phyloP scores from a whole-genome alignment of 139 green algal species.

The Chlorella sp. region DNA sequence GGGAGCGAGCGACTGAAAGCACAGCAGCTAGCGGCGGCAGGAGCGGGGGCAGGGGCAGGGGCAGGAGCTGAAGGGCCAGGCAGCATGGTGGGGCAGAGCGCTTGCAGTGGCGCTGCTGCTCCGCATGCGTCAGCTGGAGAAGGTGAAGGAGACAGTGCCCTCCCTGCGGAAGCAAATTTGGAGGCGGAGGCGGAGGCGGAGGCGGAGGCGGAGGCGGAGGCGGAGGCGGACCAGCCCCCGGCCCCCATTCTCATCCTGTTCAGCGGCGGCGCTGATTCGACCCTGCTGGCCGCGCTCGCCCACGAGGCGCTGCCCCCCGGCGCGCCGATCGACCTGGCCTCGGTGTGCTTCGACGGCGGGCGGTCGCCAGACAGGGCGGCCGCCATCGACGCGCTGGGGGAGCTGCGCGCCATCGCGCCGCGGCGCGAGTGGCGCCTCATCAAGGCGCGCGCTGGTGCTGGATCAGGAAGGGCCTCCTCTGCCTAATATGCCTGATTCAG shows the following conservation, averaged over 20 bases:
- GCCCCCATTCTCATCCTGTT: constrained; percentile 84
- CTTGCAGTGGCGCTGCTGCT: neutral
- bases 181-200: neutral
- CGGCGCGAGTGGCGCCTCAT: constrained; percentile 80
- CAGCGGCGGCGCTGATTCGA: constrained; percentile 88
- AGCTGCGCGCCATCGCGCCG: constrained; percentile 64
- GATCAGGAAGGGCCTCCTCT: too few species aligned
- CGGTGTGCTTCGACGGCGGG: constrained; percentile 86
- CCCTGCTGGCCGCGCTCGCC: constrained; percentile 77
- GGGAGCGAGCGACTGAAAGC: neutral
- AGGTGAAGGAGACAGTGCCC: neutral
- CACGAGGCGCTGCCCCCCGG: constrained; percentile 55
- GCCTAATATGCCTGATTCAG: too few species aligned
- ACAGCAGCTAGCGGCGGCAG: neutral
- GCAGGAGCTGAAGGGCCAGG: constrained; percentile 8
- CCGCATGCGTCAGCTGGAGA: too few species aligned
- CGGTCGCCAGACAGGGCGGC: constrained; percentile 77
- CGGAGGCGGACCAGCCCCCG: neutral
- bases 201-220: neutral
- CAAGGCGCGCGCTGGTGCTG: too few species aligned
- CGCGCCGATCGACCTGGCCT: constrained; percentile 82
- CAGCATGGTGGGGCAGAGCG: neutral
- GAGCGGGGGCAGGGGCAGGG: constrained; percentile 3
- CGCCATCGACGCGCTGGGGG: constrained; percentile 63
- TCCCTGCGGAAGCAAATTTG: neutral